Conservation (phyloP, 2,329 filamentous ascomycete species). For the Trichoderma sp. region DNA sequence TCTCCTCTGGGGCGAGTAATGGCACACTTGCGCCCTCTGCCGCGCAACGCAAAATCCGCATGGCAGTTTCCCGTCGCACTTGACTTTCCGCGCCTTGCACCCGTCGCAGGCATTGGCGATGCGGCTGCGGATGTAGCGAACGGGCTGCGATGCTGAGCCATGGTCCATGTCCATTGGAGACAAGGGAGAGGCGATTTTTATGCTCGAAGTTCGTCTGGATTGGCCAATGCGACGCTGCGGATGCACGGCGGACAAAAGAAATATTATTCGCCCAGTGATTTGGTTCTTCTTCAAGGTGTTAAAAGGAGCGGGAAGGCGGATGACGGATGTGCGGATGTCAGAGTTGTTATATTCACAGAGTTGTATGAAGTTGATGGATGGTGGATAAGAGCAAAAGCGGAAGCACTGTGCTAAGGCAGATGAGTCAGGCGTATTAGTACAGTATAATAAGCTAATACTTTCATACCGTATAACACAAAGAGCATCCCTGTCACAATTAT, state of each 20-base stretch:
- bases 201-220: neutral
- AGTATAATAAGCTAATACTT: neutral
- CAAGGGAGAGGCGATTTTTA: neutral
- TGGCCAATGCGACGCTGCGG: constrained; percentile 7
- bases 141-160: neutral
- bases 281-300: neutral
- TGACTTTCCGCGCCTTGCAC: constrained; percentile 55
- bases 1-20: constrained; percentile 47
- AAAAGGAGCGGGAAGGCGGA: neutral
- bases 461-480: neutral
- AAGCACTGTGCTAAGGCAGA: constrained; percentile 16
- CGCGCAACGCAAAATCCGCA: constrained; percentile 50
- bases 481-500: neutral
- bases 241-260: neutral
- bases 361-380: neutral
- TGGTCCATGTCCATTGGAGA: constrained; percentile 7
- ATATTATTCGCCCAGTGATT: neutral
- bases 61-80: constrained; percentile 54
- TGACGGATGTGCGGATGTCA: constrained; percentile 11
- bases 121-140: constrained; percentile 40
- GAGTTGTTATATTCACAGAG: neutral
- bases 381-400: neutral
- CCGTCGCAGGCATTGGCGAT: constrained; percentile 54
- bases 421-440: neutral
- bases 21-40: constrained; percentile 44